Percentiles rank a stretch among this genome's conserved stretches.
Evolutionary conservation across 441 rosid species (phyloP).

Genomic region (Gossypium laxum): DNA sequence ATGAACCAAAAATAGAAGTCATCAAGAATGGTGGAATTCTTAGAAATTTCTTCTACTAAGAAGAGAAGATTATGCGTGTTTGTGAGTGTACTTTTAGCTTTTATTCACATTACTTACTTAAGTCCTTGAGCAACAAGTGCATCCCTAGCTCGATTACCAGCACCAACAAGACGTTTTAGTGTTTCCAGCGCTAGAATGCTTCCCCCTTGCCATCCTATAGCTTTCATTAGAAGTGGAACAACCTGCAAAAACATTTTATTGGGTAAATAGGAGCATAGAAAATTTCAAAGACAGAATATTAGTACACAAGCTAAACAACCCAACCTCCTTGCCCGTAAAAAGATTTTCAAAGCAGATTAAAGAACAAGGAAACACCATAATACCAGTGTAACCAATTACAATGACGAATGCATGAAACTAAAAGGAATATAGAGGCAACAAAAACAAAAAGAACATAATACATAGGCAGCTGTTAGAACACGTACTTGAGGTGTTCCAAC

Average conservation of each 20-base stretch:
- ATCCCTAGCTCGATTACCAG: conserved; percentile 98
- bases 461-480: not conserved
- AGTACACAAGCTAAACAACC: conserved; percentile 7
- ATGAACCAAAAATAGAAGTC: not conserved
- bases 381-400: not conserved
- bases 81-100: not conserved
- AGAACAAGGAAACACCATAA: not conserved
- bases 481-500: conserved; percentile 85
- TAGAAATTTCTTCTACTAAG: not conserved
- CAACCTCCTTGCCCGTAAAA: not conserved
- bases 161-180: conserved; percentile 90
- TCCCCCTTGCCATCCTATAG: conserved; percentile 99
- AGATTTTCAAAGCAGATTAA: not conserved
- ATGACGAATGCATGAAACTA: conserved; percentile 7
- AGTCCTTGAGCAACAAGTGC: conserved; percentile 98
- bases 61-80: not conserved
- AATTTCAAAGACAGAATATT: conserved; percentile 12
- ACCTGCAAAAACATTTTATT: conserved; percentile 39
- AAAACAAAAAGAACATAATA: conserved; percentile 3
- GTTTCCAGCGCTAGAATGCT: conserved; percentile 98
- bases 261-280: conserved; percentile 4
- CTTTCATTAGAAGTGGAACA: conserved; percentile 98
- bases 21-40: not conserved
- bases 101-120: conserved; percentile 42
- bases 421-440: not conserved